Evolutionary conservation across 2,329 filamentous ascomycete genomes (phyloP).

Genomic region (Aspergillus aculeatus): DNA sequence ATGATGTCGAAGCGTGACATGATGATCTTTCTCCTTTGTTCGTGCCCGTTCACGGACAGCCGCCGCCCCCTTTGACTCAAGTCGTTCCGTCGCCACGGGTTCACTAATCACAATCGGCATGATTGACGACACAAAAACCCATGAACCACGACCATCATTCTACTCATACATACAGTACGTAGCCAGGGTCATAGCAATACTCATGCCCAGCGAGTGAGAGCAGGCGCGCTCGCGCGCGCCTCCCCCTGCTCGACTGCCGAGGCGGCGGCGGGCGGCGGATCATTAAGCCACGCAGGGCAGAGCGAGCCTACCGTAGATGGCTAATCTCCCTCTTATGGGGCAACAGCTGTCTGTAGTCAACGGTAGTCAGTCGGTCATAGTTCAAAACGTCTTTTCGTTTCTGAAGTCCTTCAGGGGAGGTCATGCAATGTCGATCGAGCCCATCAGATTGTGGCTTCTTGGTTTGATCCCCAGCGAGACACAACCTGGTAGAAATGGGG

Average conservation of each 20-base stretch:
- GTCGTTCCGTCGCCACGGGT: not conserved
- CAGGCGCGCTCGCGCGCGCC: no score
- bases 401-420: slow-evolving; percentile 22
- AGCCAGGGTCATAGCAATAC: not conserved
- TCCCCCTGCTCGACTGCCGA: slow-evolving; percentile 7
- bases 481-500: no score
- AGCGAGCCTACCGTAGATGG: not conserved
- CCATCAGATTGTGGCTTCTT: slow-evolving; percentile 12
- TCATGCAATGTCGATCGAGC: slow-evolving; percentile 37
- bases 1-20: slow-evolving; percentile 5
- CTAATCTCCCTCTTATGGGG: not conserved
- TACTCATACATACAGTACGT: not conserved
- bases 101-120: no score
- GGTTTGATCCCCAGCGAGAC: not conserved
- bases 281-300: slow-evolving; percentile 8
- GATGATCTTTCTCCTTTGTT: not conserved
- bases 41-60: not conserved
- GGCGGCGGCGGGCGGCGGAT: slow-evolving; percentile 8
- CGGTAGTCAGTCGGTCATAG: slow-evolving; percentile 1
- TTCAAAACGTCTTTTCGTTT: not conserved
- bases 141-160: not conserved
- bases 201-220: not conserved
- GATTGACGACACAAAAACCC: no score
- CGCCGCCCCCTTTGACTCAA: no score
- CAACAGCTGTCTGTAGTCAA: not conserved